phyloP scores from a whole-genome alignment of 2,329 filamentous ascomycete genomes.

The Sporothrix phasma region DNA sequence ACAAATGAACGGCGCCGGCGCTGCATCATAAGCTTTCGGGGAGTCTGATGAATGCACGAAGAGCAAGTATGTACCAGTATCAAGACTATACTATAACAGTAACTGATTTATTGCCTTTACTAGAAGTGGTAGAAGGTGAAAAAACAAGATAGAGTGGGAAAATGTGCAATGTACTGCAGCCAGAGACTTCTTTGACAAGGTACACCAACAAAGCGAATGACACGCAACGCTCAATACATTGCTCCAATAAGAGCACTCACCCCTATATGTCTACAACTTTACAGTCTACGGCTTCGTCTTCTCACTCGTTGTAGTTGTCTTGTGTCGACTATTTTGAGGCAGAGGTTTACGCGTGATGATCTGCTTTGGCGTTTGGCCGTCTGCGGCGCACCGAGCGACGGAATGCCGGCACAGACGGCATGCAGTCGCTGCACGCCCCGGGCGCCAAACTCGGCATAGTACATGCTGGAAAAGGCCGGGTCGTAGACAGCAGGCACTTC shows the following conservation, averaged over 20 bases:
- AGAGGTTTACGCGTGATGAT: background rate
- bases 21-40: background rate
- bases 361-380: background rate
- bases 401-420: background rate
- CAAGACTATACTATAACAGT: no score
- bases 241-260: background rate
- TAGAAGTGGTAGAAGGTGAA: no score
- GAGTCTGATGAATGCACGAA: no score
- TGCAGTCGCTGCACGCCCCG: background rate
- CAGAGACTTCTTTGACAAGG: background rate
- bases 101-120: no score
- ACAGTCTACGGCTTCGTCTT: background rate
- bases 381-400: background rate
- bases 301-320: background rate
- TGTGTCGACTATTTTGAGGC: background rate
- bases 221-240: background rate
- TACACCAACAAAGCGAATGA: no score
- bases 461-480: background rate
- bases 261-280: background rate
- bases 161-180: no score
- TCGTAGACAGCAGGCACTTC: background rate
- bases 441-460: background rate
- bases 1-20: background rate
- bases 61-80: no score
- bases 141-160: no score